Evolutionary conservation across 441 rosid species (phyloP).

Genomic region (Melastoma candidum): DNA sequence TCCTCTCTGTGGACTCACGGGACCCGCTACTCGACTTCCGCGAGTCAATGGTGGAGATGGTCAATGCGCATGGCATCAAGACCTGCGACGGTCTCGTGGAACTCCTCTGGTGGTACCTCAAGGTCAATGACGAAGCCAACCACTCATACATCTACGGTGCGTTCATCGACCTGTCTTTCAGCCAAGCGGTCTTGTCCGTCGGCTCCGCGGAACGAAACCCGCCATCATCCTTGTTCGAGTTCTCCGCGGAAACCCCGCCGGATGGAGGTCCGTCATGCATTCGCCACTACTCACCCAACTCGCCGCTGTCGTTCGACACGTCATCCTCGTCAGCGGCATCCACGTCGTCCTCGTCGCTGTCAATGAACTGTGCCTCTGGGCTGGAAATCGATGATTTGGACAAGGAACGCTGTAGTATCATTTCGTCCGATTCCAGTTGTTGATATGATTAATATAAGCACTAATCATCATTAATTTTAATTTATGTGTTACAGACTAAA

Average conservation of each 20-base stretch:
- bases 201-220: not conserved
- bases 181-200: conserved; percentile 21
- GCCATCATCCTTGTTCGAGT: conserved; percentile 9
- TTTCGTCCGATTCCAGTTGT: no score
- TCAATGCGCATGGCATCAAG: conserved; percentile 46
- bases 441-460: no score
- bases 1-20: conserved; percentile 49
- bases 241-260: conserved; percentile 20
- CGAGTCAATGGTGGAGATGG: conserved; percentile 87
- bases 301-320: no score
- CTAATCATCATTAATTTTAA: no score
- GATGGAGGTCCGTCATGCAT: conserved; percentile 21
- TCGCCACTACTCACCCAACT: no score
- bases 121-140: conserved; percentile 44
- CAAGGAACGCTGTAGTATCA: no score
- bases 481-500: no score
- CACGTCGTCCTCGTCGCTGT: no score
- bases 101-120: conserved; percentile 52
- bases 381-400: no score
- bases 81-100: conserved; percentile 52
- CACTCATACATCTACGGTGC: conserved; percentile 65
- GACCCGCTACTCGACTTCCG: conserved; percentile 56
- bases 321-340: no score
- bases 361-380: no score
- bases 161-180: conserved; percentile 58